These are phyloP conservation scores for Corymbia citriodora DNA, from an alignment of 441 rosid species.

Conservation along the genomic window DNA sequence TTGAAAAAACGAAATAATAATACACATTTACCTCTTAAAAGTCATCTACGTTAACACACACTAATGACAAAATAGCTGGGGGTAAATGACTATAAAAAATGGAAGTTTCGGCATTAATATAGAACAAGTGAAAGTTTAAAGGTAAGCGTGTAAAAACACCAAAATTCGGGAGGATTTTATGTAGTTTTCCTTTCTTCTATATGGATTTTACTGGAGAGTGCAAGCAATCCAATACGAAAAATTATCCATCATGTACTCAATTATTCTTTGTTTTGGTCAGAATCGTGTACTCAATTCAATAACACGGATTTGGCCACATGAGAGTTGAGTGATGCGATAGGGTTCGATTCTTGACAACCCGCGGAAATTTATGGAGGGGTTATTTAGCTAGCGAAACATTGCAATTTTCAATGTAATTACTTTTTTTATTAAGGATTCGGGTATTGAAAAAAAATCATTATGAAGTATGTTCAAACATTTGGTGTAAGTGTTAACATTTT, in stretches of 20 bases:
- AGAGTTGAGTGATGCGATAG: accelerated
- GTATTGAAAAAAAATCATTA: not conserved
- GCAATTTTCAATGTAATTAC: no score
- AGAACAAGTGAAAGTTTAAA: not conserved
- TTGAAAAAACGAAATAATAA: no score
- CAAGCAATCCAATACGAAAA: not conserved
- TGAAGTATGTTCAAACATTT: not conserved
- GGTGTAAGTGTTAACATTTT: not conserved
- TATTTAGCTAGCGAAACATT: not conserved
- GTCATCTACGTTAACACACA: not conserved
- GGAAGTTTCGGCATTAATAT: no score
- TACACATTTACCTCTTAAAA: no score
- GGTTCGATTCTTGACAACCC: not conserved
- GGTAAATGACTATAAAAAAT: not conserved
- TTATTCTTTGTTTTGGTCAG: no score
- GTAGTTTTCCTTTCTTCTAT: not conserved
- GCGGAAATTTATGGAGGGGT: not conserved
- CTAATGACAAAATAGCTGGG: no score
- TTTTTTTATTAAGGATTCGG: not conserved
- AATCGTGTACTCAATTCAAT: not conserved
- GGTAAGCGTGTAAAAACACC: not conserved
- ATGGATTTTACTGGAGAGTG: not conserved
- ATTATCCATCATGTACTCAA: not conserved
- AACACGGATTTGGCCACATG: not conserved
- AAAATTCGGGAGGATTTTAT: no score